Conservation (phyloP, 148 eudicot genomes). For the Amaranthus palmeri region DNA sequence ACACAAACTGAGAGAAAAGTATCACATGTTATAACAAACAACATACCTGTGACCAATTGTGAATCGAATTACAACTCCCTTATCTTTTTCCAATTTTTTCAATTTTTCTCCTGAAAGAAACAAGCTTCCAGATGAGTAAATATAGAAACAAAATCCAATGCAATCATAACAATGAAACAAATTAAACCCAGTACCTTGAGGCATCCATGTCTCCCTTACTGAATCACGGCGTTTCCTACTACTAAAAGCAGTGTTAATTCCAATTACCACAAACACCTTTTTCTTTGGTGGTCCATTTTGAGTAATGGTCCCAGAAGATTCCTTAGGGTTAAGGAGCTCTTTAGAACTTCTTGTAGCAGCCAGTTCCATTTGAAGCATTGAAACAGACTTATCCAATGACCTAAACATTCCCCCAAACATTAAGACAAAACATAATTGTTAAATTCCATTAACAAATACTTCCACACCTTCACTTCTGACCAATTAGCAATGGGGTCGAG, state of each 20-base stretch:
- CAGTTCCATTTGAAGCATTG: constrained; percentile 79
- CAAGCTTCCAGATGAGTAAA: constrained; percentile 3
- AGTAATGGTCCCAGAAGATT: constrained; percentile 20
- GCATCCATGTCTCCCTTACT: constrained; percentile 95
- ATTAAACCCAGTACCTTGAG: constrained; percentile 55
- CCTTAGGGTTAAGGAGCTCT: constrained; percentile 37
- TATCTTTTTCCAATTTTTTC: constrained; percentile 69
- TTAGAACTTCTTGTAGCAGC: constrained; percentile 57
- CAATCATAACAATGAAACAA: constrained; percentile 6
- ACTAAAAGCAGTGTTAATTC: constrained; percentile 95
- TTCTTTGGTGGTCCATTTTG: constrained; percentile 49
- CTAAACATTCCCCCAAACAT: constrained; percentile 37
- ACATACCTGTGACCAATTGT: constrained; percentile 94
- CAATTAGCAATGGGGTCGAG: neutral
- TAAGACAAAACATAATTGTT: constrained; percentile 9
- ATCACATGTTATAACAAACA: neutral
- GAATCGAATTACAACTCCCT: constrained; percentile 84
- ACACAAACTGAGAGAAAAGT: neutral
- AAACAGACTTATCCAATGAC: constrained; percentile 74
- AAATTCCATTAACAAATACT: neutral
- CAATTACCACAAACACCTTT: constrained; percentile 83
- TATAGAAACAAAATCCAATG: neutral
- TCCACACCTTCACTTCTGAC: neutral
- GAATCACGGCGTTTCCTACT: constrained; percentile 96
- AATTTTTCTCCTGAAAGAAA: constrained; percentile 64